Evolutionary conservation across 192 early-diverging fungal species (phyloP), one percentile per base, ranked within the genome.

Genomic region (Spizellomyces sp.): DNA sequence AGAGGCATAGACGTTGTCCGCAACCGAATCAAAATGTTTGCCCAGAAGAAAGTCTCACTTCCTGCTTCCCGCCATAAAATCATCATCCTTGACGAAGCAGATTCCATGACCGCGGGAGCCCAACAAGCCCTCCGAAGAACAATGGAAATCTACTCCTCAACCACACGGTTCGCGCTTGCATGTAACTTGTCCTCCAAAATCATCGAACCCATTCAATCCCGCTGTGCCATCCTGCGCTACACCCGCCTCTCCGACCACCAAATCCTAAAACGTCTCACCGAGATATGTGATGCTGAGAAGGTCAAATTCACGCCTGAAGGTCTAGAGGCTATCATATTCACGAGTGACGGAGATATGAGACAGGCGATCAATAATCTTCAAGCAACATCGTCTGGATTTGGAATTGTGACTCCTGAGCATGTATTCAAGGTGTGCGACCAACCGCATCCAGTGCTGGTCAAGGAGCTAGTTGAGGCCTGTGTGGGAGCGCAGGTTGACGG

Each of bases 361-460:
- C 97, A 98, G 80, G 97, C 94, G 4, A 87, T 99, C 72, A 99
- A 98, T 74, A 97, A 98, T 66, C 81, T 99, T 50, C 96, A 98
- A 79, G 88, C 94, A 14, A 93, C 95, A 1, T 85, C 82, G 68
- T 90, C 91, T 57, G 96, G 95, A 27, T 98, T 96, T 69, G 89
- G 88, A 8, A 85, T 90, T 71, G 83, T 99, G 8, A 90, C 90
- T 48, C 84, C 87, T 4, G 94, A 95, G 17, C 94, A 97, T 69
- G 96, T 98, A 6, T 99, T 92, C 81, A 95, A 94, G 62, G 94
- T 99, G 3, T 99, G 97, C 78, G 97, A 99, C 73, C 94, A 94
- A 74, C 97, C 97, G 36, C 93, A 96, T 73, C 97, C 97, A 1
- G 90, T 90, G 9, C 72, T 90, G 5, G 78, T 98, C 19, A 81